phyloP scores from a whole-genome alignment of 2,329 filamentous ascomycete species.

The Ascochyta pisi region DNA sequence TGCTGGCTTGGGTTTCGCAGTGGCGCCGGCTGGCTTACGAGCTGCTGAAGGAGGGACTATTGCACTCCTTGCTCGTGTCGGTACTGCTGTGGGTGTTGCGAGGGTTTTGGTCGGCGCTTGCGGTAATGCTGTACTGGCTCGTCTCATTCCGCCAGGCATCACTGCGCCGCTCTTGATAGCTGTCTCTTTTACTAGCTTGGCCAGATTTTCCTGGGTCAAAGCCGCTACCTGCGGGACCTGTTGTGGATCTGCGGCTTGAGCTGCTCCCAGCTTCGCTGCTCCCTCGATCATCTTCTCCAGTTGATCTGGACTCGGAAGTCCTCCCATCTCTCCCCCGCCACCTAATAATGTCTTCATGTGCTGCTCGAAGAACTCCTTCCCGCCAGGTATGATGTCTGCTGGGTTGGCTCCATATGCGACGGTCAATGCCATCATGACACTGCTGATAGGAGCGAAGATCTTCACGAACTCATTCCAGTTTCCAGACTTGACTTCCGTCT shows the following conservation, averaged over 20 bases:
- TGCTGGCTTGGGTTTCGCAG: constrained; percentile 14
- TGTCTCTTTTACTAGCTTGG: constrained; percentile 48
- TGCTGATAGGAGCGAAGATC: constrained; percentile 60
- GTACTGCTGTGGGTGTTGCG: constrained; percentile 23
- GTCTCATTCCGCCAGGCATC: constrained; percentile 39
- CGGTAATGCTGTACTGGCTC: constrained; percentile 39
- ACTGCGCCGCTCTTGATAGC: constrained; percentile 46
- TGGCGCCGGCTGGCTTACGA: constrained; percentile 19
- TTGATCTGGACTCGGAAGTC: constrained; percentile 44
- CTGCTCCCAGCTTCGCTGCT: constrained; percentile 41
- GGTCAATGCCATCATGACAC: constrained; percentile 57
- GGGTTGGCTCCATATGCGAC: constrained; percentile 52
- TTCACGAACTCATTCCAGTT: constrained; percentile 60
- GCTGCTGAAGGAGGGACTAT: constrained; percentile 26
- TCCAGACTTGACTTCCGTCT: constrained; percentile 57
- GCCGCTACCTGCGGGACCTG: constrained; percentile 38
- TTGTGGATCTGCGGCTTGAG: constrained; percentile 36
- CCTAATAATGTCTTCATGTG: constrained; percentile 43
- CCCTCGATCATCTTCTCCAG: constrained; percentile 48
- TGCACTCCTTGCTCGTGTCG: constrained; percentile 36
- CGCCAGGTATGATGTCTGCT: constrained; percentile 45
- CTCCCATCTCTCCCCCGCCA: constrained; percentile 42
- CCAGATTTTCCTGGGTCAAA: constrained; percentile 47
- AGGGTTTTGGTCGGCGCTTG: constrained; percentile 33
- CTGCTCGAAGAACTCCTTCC: constrained; percentile 45